phyloP scores from a whole-genome alignment of 2,329 filamentous ascomycete species.

The Botrytis medusae region DNA sequence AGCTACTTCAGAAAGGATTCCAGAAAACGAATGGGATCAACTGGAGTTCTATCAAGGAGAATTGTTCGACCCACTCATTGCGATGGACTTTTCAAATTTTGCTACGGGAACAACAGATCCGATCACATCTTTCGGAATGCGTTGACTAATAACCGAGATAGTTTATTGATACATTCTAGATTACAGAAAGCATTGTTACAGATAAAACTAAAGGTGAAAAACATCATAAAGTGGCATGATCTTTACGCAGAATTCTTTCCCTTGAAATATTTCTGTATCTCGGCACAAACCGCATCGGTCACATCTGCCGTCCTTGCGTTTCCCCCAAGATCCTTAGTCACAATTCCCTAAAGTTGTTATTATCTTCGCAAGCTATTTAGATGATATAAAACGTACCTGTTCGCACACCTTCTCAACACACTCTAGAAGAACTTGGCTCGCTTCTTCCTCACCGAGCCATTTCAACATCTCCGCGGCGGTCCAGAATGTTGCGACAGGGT shows the following conservation, averaged over 20 bases:
- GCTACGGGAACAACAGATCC: not conserved
- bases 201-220: not conserved
- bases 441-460: conserved; percentile 56
- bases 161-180: not conserved
- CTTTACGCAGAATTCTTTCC: not conserved
- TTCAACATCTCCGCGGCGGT: conserved; percentile 57
- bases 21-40: not conserved
- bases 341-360: not conserved
- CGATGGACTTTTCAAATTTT: not conserved
- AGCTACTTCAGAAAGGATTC: not conserved
- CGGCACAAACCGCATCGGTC: conserved; percentile 34
- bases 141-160: not conserved
- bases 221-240: not conserved
- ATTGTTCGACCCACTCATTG: not conserved
- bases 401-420: conserved; percentile 55
- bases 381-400: not conserved
- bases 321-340: conserved; percentile 51
- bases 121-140: not conserved
- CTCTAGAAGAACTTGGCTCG: conserved; percentile 50
- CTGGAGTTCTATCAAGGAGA: not conserved
- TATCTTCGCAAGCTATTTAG: not conserved
- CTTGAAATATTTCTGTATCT: conserved; percentile 27
- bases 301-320: conserved; percentile 30
- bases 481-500: conserved; percentile 59
- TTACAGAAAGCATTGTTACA: not conserved